These are phyloP conservation scores for Tylopilus subfusipes DNA, from an alignment of 768 basidiomycete genomes.

Conservation along the genomic window DNA sequence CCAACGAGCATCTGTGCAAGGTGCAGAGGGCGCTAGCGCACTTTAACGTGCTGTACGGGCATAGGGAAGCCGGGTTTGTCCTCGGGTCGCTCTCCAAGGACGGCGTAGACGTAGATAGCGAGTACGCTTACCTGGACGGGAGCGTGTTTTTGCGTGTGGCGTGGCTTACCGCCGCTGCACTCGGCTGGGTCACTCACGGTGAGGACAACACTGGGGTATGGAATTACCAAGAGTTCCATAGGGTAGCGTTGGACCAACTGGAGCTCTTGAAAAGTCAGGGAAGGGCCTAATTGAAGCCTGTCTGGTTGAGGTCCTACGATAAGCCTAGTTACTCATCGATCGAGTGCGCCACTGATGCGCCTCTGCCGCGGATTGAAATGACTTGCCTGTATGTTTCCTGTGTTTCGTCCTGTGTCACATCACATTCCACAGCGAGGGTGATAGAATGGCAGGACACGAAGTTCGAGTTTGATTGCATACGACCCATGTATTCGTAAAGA, in stretches of 20 bases:
- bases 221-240: conserved; percentile 31
- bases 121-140: conserved; percentile 53
- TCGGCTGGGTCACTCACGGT: conserved; percentile 42
- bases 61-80: conserved; percentile 35
- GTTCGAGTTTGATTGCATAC: no score
- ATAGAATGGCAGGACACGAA: no score
- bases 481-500: no score
- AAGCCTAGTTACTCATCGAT: background rate
- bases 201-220: conserved; percentile 26
- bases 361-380: background rate
- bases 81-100: conserved; percentile 22
- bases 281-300: conserved; percentile 4
- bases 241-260: conserved; percentile 20
- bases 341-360: background rate
- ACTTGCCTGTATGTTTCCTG: background rate
- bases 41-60: conserved; percentile 44
- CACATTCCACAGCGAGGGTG: background rate
- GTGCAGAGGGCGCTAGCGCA: conserved; percentile 49
- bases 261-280: conserved; percentile 22
- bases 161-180: conserved; percentile 44
- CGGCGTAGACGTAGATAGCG: conserved; percentile 37
- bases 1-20: conserved; percentile 55
- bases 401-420: no score
- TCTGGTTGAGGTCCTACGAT: background rate
- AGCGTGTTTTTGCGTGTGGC: conserved; percentile 60